A percentile compares a stretch with the other conserved stretches of the same genome.
phyloP scores from a whole-genome alignment of 495 filamentous ascomycete genomes.

The Ramalina intermedia region DNA sequence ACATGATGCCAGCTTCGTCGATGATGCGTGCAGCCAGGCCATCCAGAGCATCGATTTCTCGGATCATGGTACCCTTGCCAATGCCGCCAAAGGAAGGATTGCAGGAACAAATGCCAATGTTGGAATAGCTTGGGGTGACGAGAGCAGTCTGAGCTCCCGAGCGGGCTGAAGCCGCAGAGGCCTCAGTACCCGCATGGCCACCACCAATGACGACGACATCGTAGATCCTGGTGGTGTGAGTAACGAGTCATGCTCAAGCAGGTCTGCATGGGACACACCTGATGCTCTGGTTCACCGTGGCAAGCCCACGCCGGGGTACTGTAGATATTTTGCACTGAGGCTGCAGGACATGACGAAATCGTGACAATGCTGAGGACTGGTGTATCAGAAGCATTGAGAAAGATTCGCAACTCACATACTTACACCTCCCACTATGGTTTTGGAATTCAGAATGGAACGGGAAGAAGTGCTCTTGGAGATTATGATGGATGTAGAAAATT shows the following conservation, averaged over 20 bases:
- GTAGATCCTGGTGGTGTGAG: constrained; percentile 40
- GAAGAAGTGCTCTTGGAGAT: too few relatives aligned
- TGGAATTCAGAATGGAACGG: too few relatives aligned
- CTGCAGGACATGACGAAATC: too few relatives aligned
- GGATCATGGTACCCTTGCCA: constrained; percentile 93
- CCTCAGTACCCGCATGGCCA: constrained; percentile 90
- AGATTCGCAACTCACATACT: too few relatives aligned
- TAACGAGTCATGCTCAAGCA: too few relatives aligned
- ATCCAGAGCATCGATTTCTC: constrained; percentile 91
- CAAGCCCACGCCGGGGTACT: constrained; percentile 12
- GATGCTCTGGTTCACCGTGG: constrained; percentile 28
- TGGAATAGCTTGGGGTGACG: constrained; percentile 70
- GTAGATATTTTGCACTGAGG: background rate
- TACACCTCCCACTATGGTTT: too few relatives aligned
- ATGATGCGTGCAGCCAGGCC: constrained; percentile 79
- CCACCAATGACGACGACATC: constrained; percentile 95
- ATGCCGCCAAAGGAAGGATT: constrained; percentile 97
- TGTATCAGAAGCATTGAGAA: too few relatives aligned
- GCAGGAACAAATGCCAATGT: constrained; percentile 92
- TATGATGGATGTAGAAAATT: too few relatives aligned
- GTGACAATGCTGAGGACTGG: too few relatives aligned
- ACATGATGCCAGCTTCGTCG: constrained; percentile 88
- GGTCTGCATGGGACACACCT: constrained; percentile 16
- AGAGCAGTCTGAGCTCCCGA: constrained; percentile 81
- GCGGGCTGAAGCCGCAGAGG: constrained; percentile 83